phyloP scores from a whole-genome alignment of 1,139 yeast species.

The Yamadazyma mexicana region DNA sequence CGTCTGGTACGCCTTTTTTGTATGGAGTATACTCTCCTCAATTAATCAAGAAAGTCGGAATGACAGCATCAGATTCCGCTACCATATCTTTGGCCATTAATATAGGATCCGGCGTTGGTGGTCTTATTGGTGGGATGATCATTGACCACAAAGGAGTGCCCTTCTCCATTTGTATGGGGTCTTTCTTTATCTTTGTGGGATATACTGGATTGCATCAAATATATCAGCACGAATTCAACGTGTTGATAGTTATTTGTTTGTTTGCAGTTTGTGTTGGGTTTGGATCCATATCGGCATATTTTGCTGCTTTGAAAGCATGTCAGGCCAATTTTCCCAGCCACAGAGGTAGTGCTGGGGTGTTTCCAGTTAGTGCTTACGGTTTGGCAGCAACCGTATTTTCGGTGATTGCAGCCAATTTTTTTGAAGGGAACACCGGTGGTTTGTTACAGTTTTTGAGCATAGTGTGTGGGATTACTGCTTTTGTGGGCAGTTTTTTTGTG shows the following conservation, averaged over 20 bases:
- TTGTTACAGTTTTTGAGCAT: slow-evolving; percentile 37
- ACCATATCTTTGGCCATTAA: slow-evolving; percentile 61
- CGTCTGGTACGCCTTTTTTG: slow-evolving; percentile 69
- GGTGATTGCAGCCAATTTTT: slow-evolving; percentile 45
- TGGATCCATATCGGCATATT: slow-evolving; percentile 65
- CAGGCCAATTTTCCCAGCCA: slow-evolving; percentile 70
- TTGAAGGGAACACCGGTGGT: slow-evolving; percentile 43
- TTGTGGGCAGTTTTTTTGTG: slow-evolving; percentile 40
- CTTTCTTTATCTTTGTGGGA: slow-evolving; percentile 46
- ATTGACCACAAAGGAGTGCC: slow-evolving; percentile 63
- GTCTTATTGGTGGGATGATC: slow-evolving; percentile 65
- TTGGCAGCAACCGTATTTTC: slow-evolving; percentile 47
- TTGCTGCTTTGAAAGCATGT: slow-evolving; percentile 66
- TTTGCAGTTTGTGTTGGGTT: slow-evolving; percentile 53
- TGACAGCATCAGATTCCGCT: slow-evolving; percentile 63
- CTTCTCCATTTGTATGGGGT: slow-evolving; percentile 53
- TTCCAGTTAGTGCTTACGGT: slow-evolving; percentile 61
- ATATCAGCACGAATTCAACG: slow-evolving; percentile 24
- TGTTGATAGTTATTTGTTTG: slow-evolving; percentile 30
- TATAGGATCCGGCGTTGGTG: slow-evolving; percentile 67
- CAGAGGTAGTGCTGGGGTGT: slow-evolving; percentile 68
- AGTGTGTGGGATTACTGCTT: slow-evolving; percentile 37
- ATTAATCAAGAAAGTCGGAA: slow-evolving; percentile 52
- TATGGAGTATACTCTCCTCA: slow-evolving; percentile 77
- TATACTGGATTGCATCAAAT: slow-evolving; percentile 35